phyloP scores from a whole-genome alignment of 495 filamentous ascomycete genomes.

The Podospora conica region DNA sequence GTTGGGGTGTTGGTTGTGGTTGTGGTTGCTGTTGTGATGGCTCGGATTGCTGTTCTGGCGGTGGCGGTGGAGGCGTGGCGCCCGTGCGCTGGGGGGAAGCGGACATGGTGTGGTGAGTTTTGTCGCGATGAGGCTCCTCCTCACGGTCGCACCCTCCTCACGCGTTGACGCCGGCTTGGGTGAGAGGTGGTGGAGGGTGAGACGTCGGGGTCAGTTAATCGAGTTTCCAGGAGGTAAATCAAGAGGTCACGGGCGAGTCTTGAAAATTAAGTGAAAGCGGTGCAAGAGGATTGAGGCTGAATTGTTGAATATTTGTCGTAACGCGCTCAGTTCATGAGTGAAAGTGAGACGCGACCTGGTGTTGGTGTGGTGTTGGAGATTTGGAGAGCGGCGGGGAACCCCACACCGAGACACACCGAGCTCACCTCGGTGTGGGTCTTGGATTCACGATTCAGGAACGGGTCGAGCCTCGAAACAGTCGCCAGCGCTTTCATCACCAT shows the following conservation, averaged over 20 bases:
- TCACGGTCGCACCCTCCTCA: too few species aligned
- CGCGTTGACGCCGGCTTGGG: neutral
- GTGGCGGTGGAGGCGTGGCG: neutral
- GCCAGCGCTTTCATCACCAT: neutral
- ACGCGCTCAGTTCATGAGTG: neutral
- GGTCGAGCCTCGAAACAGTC: neutral
- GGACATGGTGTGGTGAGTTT: neutral
- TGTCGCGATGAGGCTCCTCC: conserved; percentile 4
- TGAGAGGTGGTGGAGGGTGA: too few species aligned
- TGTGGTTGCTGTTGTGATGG: conserved; percentile 2
- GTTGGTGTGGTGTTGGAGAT: neutral
- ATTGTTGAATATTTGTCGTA: neutral
- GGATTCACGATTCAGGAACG: neutral
- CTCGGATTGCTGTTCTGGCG: conserved; percentile 12
- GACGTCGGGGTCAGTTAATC: neutral
- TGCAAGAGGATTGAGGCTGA: neutral
- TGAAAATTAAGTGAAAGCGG: neutral
- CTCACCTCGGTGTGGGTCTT: neutral
- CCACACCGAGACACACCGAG: neutral
- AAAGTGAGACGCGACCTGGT: neutral
- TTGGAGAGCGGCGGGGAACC: conserved; percentile 1
- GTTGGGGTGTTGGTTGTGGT: neutral
- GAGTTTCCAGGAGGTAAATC: neutral
- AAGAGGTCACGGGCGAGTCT: neutral
- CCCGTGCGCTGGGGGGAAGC: neutral